Base-by-base conservation (phyloP, 768 basidiomycete species). In the Nevesoporus exiguus region DNA sequence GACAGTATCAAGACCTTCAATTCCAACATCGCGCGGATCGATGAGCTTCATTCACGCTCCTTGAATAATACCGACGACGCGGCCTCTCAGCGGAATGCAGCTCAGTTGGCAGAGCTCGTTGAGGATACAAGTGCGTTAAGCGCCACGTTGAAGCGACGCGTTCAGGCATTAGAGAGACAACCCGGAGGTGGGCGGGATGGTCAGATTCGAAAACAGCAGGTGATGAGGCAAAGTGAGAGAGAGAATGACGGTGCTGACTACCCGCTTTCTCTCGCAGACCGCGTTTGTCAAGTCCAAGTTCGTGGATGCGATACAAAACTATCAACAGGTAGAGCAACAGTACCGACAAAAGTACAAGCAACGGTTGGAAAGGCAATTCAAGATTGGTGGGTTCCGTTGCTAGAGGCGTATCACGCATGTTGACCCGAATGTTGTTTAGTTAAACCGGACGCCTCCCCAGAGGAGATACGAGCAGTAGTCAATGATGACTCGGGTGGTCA, bases 361-460 rank as follows among this genome's bases (percentile, higher is more conserved):
- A 68, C 76, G 90, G 24, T 82, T 93, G 74, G 89, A 90, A 66
- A 78, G 91, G 55, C 90, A 97, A 71, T 88, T 89, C 73, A 90
- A 83, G 66, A 96, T 95, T 56, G 89, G 89, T 86, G 41, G 13
- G 81, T 58, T 49, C 24, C 7, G 11, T 34, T 47, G 15, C 15
- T 13, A 3, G n/a, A 10, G 7, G 17, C 9, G 1, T 11, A 17
- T 24, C 11, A 4, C 11, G 57, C 7, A 37, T 43, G 7, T 34
- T 58, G 49, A 56, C 31, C 34, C 13, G 29, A 21, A 13, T 45
- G 1, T n/a, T 37, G 3, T 33, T 17, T 56, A 91, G 93, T 94
- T 52, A 97, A 97, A 74, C 94, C 93, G 45, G 85, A 95, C 71
- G 95, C 95, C 5, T 84, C 93, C 0, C 86, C 86, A 2, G 92